A percentile compares a stretch with the other conserved stretches of the same genome.
phyloP scores from a whole-genome alignment of 768 basidiomycete species.

The Rhizopogon rudus region DNA sequence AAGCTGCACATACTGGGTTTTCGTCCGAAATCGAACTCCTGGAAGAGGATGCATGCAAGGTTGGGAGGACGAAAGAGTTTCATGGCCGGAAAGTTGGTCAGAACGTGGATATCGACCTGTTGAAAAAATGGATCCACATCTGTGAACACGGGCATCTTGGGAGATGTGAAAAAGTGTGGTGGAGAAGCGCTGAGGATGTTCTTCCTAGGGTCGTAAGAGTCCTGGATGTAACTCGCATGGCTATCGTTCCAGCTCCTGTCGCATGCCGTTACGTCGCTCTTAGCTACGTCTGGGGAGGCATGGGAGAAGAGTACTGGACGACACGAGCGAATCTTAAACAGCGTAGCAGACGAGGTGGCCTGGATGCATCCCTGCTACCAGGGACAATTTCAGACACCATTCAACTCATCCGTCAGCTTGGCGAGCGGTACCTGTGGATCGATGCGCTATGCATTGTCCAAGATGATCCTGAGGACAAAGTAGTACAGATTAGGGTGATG shows the following conservation, averaged over 20 bases:
- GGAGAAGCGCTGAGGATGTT: neutral
- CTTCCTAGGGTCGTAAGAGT: neutral
- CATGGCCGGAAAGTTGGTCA: conserved; percentile 14
- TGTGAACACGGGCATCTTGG: conserved; percentile 14
- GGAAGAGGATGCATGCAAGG: conserved; percentile 9
- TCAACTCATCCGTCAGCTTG: conserved; percentile 7
- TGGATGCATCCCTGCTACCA: conserved; percentile 3
- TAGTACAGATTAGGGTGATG: too few species aligned
- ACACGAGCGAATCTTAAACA: neutral
- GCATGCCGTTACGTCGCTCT: conserved; percentile 2
- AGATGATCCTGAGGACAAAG: too few species aligned
- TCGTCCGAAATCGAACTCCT: conserved; percentile 16
- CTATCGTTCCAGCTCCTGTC: neutral
- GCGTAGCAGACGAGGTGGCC: neutral
- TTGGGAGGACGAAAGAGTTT: conserved; percentile 5
- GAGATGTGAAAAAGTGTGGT: conserved; percentile 2
- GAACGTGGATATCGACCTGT: conserved; percentile 4
- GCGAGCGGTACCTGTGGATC: conserved; percentile 19
- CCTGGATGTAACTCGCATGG: neutral
- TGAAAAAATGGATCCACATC: conserved; percentile 13
- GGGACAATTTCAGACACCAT: conserved; percentile 7
- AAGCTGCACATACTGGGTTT: too few species aligned
- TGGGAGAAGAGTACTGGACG: conserved; percentile 1
- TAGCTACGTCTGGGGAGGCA: conserved; percentile 1
- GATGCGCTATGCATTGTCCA: conserved; percentile 12